Percentiles rank a stretch among this genome's conserved stretches.
Evolutionary conservation across 345 rosid genomes (phyloP).

Genomic region (Noccaea bulbosa): DNA sequence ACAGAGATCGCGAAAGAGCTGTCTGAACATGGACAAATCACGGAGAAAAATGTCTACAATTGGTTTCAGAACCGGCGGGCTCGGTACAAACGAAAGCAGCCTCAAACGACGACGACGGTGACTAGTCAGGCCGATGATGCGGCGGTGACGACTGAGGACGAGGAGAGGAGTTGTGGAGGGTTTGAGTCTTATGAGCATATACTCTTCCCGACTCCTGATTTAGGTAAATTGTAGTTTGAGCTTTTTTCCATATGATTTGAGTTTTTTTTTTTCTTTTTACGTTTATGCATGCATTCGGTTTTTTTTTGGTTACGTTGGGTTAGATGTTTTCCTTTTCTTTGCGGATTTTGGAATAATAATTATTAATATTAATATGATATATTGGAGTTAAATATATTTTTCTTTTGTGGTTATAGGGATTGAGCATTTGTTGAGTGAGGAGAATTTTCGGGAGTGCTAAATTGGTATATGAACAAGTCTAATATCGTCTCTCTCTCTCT

Average conservation of each 20-base stretch:
- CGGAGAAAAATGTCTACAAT: constrained; percentile 71
- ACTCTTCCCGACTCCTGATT: constrained; percentile 43
- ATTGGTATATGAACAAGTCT: constrained; percentile 15
- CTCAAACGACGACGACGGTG: constrained; percentile 10
- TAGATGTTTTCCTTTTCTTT: neutral
- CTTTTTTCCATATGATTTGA: neutral
- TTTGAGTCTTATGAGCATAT: constrained; percentile 39
- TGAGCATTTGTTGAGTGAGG: constrained; percentile 51
- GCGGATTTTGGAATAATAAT: neutral
- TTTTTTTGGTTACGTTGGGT: neutral
- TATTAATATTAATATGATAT: neutral
- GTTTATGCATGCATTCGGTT: neutral
- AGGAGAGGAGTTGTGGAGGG: constrained; percentile 43
- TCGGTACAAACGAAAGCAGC: constrained; percentile 63
- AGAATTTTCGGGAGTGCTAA: constrained; percentile 34
- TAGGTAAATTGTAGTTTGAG: constrained; percentile 27
- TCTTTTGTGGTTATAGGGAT: constrained; percentile 45
- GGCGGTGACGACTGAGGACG: constrained; percentile 42
- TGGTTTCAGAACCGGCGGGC: constrained; percentile 87
- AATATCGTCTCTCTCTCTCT: constrained; percentile 9
- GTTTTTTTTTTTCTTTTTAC: too few species aligned
- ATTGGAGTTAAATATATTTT: neutral
- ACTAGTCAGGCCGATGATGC: constrained; percentile 31
- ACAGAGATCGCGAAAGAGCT: constrained; percentile 62
- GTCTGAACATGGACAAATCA: constrained; percentile 58